Percentiles rank a stretch among this genome's conserved stretches.
phyloP scores from a whole-genome alignment of 108 stramenopile genomes.

The Stephanodiscus triporus region DNA sequence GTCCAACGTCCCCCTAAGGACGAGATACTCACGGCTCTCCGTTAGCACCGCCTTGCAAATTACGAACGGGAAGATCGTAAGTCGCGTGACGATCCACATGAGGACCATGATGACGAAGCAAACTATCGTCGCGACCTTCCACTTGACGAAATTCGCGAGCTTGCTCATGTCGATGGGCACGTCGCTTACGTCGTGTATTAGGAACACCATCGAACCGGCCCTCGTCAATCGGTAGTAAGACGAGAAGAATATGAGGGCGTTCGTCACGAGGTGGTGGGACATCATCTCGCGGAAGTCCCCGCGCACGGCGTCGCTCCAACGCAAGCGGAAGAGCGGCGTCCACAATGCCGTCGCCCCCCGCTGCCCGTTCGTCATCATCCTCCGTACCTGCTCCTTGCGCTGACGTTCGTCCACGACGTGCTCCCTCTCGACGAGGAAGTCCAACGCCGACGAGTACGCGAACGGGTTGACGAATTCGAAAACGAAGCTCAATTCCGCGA shows the following conservation, averaged over 20 bases:
- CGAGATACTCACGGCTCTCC: conserved; percentile 59
- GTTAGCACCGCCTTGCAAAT: conserved; percentile 62
- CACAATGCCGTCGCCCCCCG: conserved; percentile 20
- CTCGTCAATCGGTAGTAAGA: conserved; percentile 70
- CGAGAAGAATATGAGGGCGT: conserved; percentile 67
- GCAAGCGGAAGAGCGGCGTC: conserved; percentile 54
- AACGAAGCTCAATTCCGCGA: conserved; percentile 69
- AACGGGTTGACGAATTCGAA: conserved; percentile 43
- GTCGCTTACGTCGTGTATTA: conserved; percentile 86
- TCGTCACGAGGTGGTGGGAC: conserved; percentile 86
- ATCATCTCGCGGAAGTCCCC: conserved; percentile 93
- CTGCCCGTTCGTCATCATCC: conserved; percentile 11
- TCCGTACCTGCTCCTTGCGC: conserved; percentile 28
- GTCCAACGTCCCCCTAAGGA: conserved; percentile 33
- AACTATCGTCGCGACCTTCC: conserved; percentile 76
- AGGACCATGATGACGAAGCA: conserved; percentile 78
- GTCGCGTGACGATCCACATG: conserved; percentile 72
- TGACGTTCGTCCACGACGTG: conserved; percentile 32
- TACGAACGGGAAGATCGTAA: conserved; percentile 76
- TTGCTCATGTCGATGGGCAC: conserved; percentile 89
- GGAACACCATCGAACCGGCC: conserved; percentile 81
- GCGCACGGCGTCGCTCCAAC: conserved; percentile 69
- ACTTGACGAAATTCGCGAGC: conserved; percentile 90
- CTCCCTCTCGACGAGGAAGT: conserved; percentile 38
- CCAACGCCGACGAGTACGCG: conserved; percentile 41